These are phyloP conservation scores for Aspergillus jensenii DNA, from an alignment of 2,329 filamentous ascomycete species.

Conservation along the genomic window DNA sequence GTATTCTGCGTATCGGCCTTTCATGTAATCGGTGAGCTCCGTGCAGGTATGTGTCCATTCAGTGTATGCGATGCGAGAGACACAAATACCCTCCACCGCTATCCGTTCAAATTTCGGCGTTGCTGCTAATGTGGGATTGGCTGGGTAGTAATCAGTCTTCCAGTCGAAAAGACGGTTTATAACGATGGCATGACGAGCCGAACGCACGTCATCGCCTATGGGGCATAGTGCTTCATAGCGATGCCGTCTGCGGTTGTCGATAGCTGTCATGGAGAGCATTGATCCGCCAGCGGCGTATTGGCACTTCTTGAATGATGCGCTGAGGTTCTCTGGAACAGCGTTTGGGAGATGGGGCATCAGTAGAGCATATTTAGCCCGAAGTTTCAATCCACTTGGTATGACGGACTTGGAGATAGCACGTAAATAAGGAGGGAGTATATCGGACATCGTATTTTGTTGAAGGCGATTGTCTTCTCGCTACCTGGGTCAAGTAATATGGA, in stretches of 20 bases:
- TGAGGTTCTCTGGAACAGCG: background rate
- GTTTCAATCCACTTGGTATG: background rate
- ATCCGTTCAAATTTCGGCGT: slow-evolving; percentile 27
- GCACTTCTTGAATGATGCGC: slow-evolving; percentile 12
- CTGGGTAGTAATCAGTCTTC: slow-evolving; percentile 13
- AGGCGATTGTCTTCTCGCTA: no score
- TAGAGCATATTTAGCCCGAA: background rate
- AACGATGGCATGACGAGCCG: slow-evolving; percentile 19
- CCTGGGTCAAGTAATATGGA: background rate
- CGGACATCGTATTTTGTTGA: background rate
- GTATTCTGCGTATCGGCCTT: background rate
- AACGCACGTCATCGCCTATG: background rate
- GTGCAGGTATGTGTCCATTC: slow-evolving; percentile 10
- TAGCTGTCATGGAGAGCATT: background rate
- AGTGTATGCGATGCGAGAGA: slow-evolving; percentile 23
- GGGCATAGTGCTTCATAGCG: slow-evolving; percentile 30
- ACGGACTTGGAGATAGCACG: background rate
- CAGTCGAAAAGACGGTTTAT: slow-evolving; percentile 29
- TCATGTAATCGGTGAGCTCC: slow-evolving; percentile 6
- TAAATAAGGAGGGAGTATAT: background rate
- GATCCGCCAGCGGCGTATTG: slow-evolving; percentile 13
- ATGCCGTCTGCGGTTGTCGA: slow-evolving; percentile 6
- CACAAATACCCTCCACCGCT: slow-evolving; percentile 21
- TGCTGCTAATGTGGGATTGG: slow-evolving; percentile 19
- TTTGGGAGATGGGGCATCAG: background rate